phyloP scores from a whole-genome alignment of 1,284 basidiomycete genomes.

The Malassezia obtusa region DNA sequence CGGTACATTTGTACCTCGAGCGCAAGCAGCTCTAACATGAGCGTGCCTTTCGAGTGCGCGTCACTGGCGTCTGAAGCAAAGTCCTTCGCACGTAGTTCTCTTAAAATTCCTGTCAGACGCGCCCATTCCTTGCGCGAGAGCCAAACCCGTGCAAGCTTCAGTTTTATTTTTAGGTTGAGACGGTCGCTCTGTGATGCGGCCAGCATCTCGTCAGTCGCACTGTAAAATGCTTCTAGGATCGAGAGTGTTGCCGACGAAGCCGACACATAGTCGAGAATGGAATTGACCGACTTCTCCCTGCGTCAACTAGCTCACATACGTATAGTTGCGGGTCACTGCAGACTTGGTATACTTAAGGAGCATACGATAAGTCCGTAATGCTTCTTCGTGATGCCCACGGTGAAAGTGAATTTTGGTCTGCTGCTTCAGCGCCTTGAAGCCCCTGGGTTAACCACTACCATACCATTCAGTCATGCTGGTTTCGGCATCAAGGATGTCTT shows the following conservation, averaged over 20 bases:
- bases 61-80: slow-evolving; percentile 59
- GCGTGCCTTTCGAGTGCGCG: slow-evolving; percentile 79
- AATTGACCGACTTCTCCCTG: slow-evolving; percentile 90
- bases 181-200: slow-evolving; percentile 95
- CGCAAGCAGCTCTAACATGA: slow-evolving; percentile 93
- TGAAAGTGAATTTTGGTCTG: slow-evolving; percentile 89
- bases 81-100: slow-evolving; percentile 51
- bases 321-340: slow-evolving; percentile 40
- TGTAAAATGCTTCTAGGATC: slow-evolving; percentile 86
- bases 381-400: slow-evolving; percentile 65
- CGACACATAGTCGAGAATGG: slow-evolving; percentile 94
- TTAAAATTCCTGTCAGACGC: slow-evolving; percentile 58
- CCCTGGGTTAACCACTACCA: slow-evolving; percentile 52
- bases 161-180: slow-evolving; percentile 83
- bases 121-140: slow-evolving; percentile 83
- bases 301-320: slow-evolving; percentile 1
- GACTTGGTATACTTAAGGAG: slow-evolving; percentile 69
- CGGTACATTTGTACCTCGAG: slow-evolving; percentile 99
- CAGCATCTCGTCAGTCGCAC: slow-evolving; percentile 77
- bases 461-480: slow-evolving; percentile 73
- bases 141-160: slow-evolving; percentile 96
- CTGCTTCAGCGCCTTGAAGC: slow-evolving; percentile 97
- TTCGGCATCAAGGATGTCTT: slow-evolving; percentile 75
- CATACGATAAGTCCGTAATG: slow-evolving; percentile 72
- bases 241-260: slow-evolving; percentile 65